Evolutionary conservation across 345 rosid genomes (phyloP).

Genomic region (Pugionium dolabratum): DNA sequence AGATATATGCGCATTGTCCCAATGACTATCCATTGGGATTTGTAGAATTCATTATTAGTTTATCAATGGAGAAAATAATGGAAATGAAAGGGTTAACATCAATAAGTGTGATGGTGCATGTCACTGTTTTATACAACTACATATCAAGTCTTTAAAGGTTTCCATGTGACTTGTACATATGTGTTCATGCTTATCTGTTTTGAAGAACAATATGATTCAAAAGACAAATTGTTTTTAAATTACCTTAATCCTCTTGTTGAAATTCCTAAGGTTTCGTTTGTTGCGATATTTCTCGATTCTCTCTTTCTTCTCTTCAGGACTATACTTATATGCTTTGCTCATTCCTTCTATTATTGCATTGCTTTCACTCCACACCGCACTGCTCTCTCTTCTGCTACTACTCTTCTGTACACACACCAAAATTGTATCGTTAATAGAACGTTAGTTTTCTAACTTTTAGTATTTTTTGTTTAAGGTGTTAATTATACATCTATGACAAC

Average conservation of each 20-base stretch:
- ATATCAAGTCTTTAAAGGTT: slow-evolving; percentile 31
- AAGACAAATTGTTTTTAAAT: not conserved
- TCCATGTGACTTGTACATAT: slow-evolving; percentile 13
- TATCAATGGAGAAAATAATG: not conserved
- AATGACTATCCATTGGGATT: too few species aligned
- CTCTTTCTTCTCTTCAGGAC: slow-evolving; percentile 91
- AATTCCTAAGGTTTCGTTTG: slow-evolving; percentile 84
- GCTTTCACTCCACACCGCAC: slow-evolving; percentile 75
- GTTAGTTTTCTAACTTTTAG: too few species aligned
- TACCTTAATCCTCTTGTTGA: slow-evolving; percentile 98
- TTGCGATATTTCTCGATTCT: slow-evolving; percentile 78
- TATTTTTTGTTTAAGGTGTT: not conserved
- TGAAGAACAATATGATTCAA: slow-evolving; percentile 1
- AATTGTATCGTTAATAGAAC: not conserved
- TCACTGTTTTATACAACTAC: slow-evolving; percentile 31
- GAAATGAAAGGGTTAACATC: slow-evolving; percentile 25
- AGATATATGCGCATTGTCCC: not conserved
- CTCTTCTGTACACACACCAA: slow-evolving; percentile 39
- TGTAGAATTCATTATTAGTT: not conserved
- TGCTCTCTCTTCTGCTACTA: slow-evolving; percentile 53
- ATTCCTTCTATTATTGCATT: slow-evolving; percentile 78
- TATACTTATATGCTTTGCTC: slow-evolving; percentile 70
- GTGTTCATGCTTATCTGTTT: not conserved
- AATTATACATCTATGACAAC: not conserved
- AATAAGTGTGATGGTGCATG: slow-evolving; percentile 32